phyloP scores from a whole-genome alignment of 169 alveolate species.

The Eimeria sp. region DNA sequence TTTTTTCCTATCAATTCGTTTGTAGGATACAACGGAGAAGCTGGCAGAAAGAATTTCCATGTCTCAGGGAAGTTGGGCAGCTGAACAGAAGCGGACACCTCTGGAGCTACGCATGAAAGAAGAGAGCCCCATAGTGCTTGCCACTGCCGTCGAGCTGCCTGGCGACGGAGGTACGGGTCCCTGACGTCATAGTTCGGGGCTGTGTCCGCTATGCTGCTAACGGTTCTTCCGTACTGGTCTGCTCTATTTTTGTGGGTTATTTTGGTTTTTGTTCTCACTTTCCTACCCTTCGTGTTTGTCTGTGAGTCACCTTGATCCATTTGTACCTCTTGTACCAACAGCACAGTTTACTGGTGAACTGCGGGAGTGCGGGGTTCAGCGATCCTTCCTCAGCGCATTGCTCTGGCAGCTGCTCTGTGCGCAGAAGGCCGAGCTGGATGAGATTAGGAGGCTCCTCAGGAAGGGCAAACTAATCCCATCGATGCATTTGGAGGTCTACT shows the following conservation, averaged over 20 bases:
- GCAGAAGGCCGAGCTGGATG: background rate
- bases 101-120: conserved; percentile 45
- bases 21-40: conserved; percentile 57
- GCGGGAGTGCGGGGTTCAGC: background rate
- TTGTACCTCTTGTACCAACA: background rate
- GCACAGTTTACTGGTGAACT: background rate
- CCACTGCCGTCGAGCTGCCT: background rate
- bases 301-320: background rate
- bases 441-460: background rate
- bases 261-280: background rate
- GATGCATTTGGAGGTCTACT: background rate
- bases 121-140: conserved; percentile 1
- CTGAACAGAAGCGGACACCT: conserved; percentile 62
- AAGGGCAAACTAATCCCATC: background rate
- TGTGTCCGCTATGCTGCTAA: background rate
- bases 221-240: background rate
- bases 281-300: background rate
- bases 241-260: background rate
- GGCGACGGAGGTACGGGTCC: background rate
- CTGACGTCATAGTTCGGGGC: background rate
- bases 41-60: conserved; percentile 46
- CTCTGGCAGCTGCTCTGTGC: background rate
- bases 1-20: background rate
- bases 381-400: background rate
- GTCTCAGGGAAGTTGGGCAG: conserved; percentile 72